phyloP scores from a whole-genome alignment of 192 early-diverging fungal species.

The Pilaira anomala region DNA sequence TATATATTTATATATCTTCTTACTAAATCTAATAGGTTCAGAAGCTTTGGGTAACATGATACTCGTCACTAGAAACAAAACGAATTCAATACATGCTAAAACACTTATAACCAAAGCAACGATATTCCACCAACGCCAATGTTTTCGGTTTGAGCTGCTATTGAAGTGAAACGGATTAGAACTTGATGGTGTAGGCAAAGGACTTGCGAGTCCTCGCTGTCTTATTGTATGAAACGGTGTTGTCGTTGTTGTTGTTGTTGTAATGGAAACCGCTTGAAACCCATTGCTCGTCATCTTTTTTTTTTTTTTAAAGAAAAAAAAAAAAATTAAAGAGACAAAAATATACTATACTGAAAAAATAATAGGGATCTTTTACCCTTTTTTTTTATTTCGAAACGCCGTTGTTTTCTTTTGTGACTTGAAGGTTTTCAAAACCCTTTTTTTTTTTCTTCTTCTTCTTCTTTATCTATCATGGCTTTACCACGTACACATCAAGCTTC shows the following conservation, averaged over 20 bases:
- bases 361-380: background rate
- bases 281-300: too few relatives aligned
- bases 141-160: background rate
- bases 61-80: background rate
- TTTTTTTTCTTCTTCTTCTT: conserved; percentile 16
- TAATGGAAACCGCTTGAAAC: too few relatives aligned
- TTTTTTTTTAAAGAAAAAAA: too few relatives aligned
- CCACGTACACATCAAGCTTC: conserved; percentile 38
- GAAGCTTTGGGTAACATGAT: background rate
- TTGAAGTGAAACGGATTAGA: background rate
- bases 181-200: background rate
- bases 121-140: conserved; percentile 25
- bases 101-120: background rate
- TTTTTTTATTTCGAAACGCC: background rate
- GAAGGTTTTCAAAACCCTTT: background rate
- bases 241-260: too few relatives aligned
- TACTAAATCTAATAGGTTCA: conserved; percentile 11
- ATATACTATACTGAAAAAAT: too few relatives aligned
- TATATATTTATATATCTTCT: background rate
- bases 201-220: too few relatives aligned
- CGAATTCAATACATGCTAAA: conserved; percentile 1
- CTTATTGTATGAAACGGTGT: too few relatives aligned
- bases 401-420: too few relatives aligned
- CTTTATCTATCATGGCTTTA: conserved; percentile 40
- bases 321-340: background rate